Evolutionary conservation across 176 grass and related monocot species (phyloP).

Genomic region (Leersia perrieri): DNA sequence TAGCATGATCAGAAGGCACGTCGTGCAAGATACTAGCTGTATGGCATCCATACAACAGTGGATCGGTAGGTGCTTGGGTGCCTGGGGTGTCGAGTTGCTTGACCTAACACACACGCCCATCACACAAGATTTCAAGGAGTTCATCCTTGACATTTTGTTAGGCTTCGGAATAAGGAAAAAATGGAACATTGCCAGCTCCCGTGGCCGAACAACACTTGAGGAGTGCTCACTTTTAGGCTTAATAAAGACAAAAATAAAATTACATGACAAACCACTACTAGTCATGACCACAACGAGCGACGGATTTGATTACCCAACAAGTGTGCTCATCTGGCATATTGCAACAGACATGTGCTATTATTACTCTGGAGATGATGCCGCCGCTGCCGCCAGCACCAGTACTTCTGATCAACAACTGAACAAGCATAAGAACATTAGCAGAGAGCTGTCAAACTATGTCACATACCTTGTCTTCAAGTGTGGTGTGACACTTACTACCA

Average conservation of each 20-base stretch:
- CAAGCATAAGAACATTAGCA: not conserved
- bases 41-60: too few species aligned
- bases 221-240: too few species aligned
- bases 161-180: not conserved
- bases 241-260: too few species aligned
- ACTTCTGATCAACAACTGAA: not conserved
- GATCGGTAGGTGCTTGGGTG: not conserved
- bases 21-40: too few species aligned
- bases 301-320: not conserved
- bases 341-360: not conserved
- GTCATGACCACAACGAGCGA: not conserved
- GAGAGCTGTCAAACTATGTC: not conserved
- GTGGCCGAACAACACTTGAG: not conserved
- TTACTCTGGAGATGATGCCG: too few species aligned
- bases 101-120: not conserved
- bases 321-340: not conserved
- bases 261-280: too few species aligned
- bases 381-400: not conserved
- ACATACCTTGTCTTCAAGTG: conserved; percentile 4
- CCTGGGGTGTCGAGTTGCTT: not conserved
- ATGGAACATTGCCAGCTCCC: not conserved
- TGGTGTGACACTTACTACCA: not conserved
- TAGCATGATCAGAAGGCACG: not conserved
- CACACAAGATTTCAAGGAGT: not conserved
- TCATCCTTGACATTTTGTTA: not conserved